Evolutionary conservation across 768 basidiomycete species (phyloP).

Genomic region (Lactarius hengduanensis): DNA sequence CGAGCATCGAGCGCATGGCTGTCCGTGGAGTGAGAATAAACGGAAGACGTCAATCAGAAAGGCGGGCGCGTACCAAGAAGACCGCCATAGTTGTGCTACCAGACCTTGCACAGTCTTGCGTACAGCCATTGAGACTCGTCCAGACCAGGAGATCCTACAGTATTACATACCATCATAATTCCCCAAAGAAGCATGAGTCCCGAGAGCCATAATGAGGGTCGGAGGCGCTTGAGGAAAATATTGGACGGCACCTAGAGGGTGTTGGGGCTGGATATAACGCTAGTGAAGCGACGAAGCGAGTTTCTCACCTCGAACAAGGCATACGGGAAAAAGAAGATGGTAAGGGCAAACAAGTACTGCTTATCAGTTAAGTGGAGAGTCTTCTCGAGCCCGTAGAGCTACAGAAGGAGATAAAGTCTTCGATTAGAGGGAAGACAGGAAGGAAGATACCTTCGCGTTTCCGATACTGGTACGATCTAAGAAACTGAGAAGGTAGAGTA

Average conservation of each 20-base stretch:
- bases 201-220: slow-evolving; percentile 78
- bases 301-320: slow-evolving; percentile 61
- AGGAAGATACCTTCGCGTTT: slow-evolving; percentile 42
- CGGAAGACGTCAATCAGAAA: background rate
- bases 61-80: slow-evolving; percentile 50
- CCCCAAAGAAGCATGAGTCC: slow-evolving; percentile 74
- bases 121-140: slow-evolving; percentile 3
- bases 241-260: slow-evolving; percentile 60
- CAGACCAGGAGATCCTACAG: background rate
- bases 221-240: slow-evolving; percentile 65
- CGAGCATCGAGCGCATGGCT: slow-evolving; percentile 73
- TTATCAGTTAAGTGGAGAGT: slow-evolving; percentile 61
- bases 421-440: background rate
- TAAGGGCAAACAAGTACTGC: slow-evolving; percentile 64
- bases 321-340: slow-evolving; percentile 57
- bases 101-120: slow-evolving; percentile 69
- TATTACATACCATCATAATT: slow-evolving; percentile 59
- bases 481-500: slow-evolving; percentile 77
- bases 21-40: slow-evolving; percentile 2
- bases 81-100: slow-evolving; percentile 64
- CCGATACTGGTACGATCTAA: slow-evolving; percentile 57
- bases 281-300: slow-evolving; percentile 17
- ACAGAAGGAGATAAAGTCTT: background rate
- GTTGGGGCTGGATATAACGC: background rate
- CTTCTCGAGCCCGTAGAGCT: slow-evolving; percentile 63